Evolutionary conservation across 1,284 basidiomycete genomes (phyloP), one percentile per base, ranked within the genome.

Genomic region (Leccinum subfulvum): DNA sequence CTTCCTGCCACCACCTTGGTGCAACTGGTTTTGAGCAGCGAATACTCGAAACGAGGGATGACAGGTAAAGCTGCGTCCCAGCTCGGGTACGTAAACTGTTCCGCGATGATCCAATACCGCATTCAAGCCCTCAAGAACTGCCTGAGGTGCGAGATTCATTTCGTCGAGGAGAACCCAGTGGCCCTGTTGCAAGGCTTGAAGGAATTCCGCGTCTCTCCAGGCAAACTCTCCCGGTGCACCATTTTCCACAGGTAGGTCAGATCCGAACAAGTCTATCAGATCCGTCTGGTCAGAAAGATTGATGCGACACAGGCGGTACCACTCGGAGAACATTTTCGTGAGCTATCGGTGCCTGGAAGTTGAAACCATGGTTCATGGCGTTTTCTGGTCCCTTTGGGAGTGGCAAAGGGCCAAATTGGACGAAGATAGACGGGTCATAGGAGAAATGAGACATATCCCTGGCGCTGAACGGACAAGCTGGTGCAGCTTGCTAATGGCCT

Each of bases 281-380:
- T 99, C 97, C 0, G 97, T 99, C 78, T 99, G 97, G 72, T 99
- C 97, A 5, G 98, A 99, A 41, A 99, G 79, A 77, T 99, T 99
- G 83, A 99, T 97, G n/a, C 98, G 90, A 72, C 90, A 94, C 14
- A 99, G 82, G 33, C 83, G 78, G 71, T 95, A 96, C 79, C 3
- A 99, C 88, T 37, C 97, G 89, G 82, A 95, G 86, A 16, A 92
- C 91, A 76, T 99, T 99, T 64, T 90, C 84, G 26, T 84, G 85
- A 8, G 96, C 92, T 1, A 97, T 99, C 0, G 94, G 94, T 0
- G 95, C 96, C 56, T 89, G 82, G 57, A 98, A 84, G 70, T 90
- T 94, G 83, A 98, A 98, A 2, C 72, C 61, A 18, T 82, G 79
- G 1, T 71, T 66, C 2, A 71, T 64, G 0, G 77, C 66, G 2